Percentiles rank a stretch among this genome's conserved stretches.
phyloP scores from a whole-genome alignment of 306 rosid species.

The Trifolium dubium region DNA sequence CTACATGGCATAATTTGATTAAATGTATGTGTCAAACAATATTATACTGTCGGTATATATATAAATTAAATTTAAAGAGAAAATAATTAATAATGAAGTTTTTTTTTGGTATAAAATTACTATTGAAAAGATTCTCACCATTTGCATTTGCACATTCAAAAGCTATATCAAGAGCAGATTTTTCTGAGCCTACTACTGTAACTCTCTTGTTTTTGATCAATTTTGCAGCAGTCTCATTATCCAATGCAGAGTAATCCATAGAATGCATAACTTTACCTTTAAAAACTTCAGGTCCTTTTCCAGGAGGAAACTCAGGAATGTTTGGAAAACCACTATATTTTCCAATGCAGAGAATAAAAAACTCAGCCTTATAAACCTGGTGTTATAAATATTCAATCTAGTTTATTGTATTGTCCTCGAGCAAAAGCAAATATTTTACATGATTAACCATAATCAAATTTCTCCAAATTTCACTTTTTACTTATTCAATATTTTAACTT shows the following conservation, averaged over 20 bases:
- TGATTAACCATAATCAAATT: too few relatives aligned
- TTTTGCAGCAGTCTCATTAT: not conserved
- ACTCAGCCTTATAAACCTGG: not conserved
- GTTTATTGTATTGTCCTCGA: too few relatives aligned
- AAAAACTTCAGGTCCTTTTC: not conserved
- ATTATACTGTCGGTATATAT: too few relatives aligned
- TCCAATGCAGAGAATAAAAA: not conserved
- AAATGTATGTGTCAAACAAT: too few relatives aligned
- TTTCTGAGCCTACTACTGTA: not conserved
- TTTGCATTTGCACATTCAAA: not conserved
- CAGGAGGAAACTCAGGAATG: not conserved
- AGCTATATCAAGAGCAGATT: conserved; percentile 1
- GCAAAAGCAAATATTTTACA: too few relatives aligned
- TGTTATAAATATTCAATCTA: too few relatives aligned
- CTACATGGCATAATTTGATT: too few relatives aligned
- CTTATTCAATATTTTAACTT: too few relatives aligned
- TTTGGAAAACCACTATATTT: not conserved
- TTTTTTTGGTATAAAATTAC: too few relatives aligned
- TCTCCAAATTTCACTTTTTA: too few relatives aligned
- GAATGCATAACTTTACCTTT: not conserved
- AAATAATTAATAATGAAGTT: too few relatives aligned
- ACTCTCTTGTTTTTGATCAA: not conserved
- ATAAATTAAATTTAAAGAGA: too few relatives aligned
- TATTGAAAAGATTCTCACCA: not conserved
- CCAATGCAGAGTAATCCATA: not conserved